Conservation (phyloP, 2,329 filamentous ascomycete species). For the Apiospora malaysiana region DNA sequence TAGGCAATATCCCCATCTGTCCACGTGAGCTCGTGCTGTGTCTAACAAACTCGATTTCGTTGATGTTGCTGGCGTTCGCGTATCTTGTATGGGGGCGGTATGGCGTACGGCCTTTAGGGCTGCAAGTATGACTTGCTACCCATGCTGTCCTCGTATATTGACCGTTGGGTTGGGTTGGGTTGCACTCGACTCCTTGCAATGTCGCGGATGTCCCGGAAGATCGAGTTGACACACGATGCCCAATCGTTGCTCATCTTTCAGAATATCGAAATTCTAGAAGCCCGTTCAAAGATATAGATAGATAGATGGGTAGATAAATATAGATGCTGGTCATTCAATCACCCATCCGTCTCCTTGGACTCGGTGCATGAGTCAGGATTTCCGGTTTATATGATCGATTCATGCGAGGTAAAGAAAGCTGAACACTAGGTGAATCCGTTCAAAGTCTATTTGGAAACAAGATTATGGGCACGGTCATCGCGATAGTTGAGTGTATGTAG, state of each 20-base stretch:
- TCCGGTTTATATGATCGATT: background rate
- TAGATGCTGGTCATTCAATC: background rate
- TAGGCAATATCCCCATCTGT: slow-evolving; percentile 40
- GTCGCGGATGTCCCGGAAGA: slow-evolving; percentile 45
- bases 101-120: slow-evolving; percentile 42
- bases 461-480: background rate
- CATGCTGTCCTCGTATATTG: slow-evolving; percentile 46
- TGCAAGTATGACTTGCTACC: slow-evolving; percentile 47
- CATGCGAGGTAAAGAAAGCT: background rate
- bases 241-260: slow-evolving; percentile 29
- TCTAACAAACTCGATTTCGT: slow-evolving; percentile 39
- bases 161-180: slow-evolving; percentile 36
- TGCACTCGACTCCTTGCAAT: slow-evolving; percentile 35
- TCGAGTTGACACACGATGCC: slow-evolving; percentile 39
- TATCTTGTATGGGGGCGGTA: slow-evolving; percentile 43
- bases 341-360: background rate
- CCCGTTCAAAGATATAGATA: background rate
- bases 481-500: background rate
- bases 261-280: background rate
- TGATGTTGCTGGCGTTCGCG: slow-evolving; percentile 43
- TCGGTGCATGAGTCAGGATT: background rate
- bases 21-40: slow-evolving; percentile 44
- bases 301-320: no score
- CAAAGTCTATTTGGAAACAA: background rate
- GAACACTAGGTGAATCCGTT: background rate